phyloP scores from a whole-genome alignment of 306 rosid species.

The Cicer chorassanicum region DNA sequence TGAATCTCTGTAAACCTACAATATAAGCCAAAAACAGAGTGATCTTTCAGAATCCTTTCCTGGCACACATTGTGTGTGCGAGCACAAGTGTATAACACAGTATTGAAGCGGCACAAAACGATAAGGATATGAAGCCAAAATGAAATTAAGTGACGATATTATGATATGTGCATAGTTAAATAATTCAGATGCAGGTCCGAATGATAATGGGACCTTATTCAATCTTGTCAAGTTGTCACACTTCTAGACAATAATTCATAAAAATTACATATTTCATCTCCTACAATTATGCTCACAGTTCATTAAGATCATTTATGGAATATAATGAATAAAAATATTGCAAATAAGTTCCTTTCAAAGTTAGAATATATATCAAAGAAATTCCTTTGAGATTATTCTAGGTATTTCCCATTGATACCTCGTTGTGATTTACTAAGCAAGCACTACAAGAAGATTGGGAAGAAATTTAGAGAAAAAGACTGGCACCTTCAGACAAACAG shows the following conservation, averaged over 20 bases:
- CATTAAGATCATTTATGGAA: slow-evolving; percentile 11
- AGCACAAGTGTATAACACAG: not conserved
- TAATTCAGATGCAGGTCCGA: slow-evolving; percentile 20
- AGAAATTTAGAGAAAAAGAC: slow-evolving; percentile 35
- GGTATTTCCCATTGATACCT: not conserved
- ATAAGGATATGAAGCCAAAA: slow-evolving; percentile 11
- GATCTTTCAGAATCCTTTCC: slow-evolving; percentile 33
- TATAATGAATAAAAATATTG: slow-evolving; percentile 23
- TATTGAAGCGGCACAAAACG: slow-evolving; percentile 5
- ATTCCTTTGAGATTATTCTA: slow-evolving; percentile 24
- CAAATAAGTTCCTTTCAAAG: slow-evolving; percentile 10
- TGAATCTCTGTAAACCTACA: slow-evolving; percentile 97
- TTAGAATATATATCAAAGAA: not conserved
- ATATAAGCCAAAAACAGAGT: slow-evolving; percentile 41
- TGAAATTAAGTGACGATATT: not conserved
- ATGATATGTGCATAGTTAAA: not conserved
- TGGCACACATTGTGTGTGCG: not conserved
- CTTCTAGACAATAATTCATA: slow-evolving; percentile 12
- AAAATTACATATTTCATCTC: slow-evolving; percentile 7
- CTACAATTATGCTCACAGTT: slow-evolving; percentile 21
- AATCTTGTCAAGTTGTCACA: slow-evolving; percentile 12
- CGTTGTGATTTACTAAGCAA: not conserved
- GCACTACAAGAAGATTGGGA: slow-evolving; percentile 11
- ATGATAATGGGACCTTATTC: slow-evolving; percentile 2
- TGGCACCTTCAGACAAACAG: slow-evolving; percentile 94